Base-by-base conservation (phyloP, 2,329 filamentous ascomycete genomes). In the Scytalidium sp. region DNA sequence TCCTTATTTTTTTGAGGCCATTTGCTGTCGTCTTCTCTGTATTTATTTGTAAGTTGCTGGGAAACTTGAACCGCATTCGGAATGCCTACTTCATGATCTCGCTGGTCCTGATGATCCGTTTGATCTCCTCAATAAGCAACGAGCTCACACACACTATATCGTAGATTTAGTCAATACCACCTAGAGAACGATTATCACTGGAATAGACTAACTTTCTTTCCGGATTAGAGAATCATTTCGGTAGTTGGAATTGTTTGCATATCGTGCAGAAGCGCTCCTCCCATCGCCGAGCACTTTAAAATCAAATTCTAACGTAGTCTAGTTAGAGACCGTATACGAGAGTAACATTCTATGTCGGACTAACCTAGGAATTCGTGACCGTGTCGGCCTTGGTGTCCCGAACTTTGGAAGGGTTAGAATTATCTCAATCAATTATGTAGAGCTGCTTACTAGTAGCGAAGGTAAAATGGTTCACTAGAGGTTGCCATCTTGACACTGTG, bases 1-100 rank as follows among this genome's bases (percentile, higher is more conserved):
- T 99, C 94, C 74, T 97, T 97, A 75, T 99, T 99, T 81, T 97
- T 99, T 70, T 95, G 90, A 1, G 94, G 94, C 94, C 94, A 99
- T 69, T 97, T 97, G 21, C 85, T 88, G 69, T 99, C 94, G 66
- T 99, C 94, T 84, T 99, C 94, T 75, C 90, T 96, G 32, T 17
- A 3, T 17, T 5, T 41, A 51, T 71, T 50, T 70, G 65, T 49
- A 40, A 45, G 4, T 40, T 3, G 32, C 6, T n/a, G 41, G 27
- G 39, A 45, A 39, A 10, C 36, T n/a, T n/a, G 9, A 9, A 23
- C 19, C 25, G 17, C 11, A 36, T 32, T 13, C 29, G 45, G 39
- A 22, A n/a, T 15, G 58, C 76, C 48, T 81, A 95, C 90, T 97
- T 97, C 76, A 95, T 85, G 63, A 99, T 97, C 69, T 99, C 94